Conservation (phyloP, 2,329 filamentous ascomycete genomes). For the Pseudogymnoascus sp. region DNA sequence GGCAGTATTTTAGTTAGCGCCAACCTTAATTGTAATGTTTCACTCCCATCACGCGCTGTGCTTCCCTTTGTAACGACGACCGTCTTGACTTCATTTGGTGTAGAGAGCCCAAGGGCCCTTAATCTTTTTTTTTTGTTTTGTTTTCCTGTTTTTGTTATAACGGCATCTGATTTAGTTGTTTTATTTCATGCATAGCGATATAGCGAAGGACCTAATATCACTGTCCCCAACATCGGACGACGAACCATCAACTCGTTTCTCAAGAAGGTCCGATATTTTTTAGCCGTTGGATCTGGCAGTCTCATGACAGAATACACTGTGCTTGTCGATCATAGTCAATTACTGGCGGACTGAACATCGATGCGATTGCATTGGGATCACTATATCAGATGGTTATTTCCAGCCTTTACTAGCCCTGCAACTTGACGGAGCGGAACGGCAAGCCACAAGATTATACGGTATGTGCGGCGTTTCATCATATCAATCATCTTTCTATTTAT, state of each 20-base stretch:
- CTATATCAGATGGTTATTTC: not conserved
- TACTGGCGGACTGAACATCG: not conserved
- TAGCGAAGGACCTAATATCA: not conserved
- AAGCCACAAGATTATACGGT: constrained; percentile 1
- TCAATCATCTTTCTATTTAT: not conserved
- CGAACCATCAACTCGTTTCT: not conserved
- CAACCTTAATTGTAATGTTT: constrained; percentile 7
- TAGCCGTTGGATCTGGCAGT: not conserved
- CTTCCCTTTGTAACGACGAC: not conserved
- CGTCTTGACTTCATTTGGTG: not conserved
- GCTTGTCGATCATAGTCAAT: not conserved
- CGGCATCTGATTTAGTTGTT: not conserved
- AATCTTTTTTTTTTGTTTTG: not conserved
- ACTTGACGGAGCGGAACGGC: not conserved
- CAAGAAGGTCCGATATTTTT: too few relatives aligned
- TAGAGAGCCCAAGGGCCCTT: not conserved
- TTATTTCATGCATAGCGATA: not conserved
- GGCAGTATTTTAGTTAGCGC: constrained; percentile 3
- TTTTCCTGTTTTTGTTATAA: not conserved
- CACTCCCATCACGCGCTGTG: not conserved
- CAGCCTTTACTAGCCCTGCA: not conserved
- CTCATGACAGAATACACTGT: not conserved
- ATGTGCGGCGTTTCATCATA: constrained; percentile 10
- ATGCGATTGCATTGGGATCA: not conserved
- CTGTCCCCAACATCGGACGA: not conserved